phyloP scores from a whole-genome alignment of 768 basidiomycete genomes.

The Russula dissimulans region DNA sequence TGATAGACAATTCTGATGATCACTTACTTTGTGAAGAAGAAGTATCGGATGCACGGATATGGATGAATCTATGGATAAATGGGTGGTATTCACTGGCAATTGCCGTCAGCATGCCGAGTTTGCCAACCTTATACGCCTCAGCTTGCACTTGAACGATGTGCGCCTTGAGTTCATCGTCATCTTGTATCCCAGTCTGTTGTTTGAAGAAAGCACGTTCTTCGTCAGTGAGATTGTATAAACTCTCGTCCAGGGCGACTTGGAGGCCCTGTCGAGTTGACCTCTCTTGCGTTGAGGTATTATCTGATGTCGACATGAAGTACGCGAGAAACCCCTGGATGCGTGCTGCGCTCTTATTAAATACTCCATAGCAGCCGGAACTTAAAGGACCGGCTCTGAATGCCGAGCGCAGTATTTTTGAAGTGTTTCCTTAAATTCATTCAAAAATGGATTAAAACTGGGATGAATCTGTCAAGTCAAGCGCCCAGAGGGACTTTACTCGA shows the following conservation, averaged over 20 bases:
- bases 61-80: background rate
- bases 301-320: background rate
- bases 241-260: background rate
- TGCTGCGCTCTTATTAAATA: too few species aligned
- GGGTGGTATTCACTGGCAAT: background rate
- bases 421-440: too few species aligned
- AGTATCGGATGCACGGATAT: constrained; percentile 5
- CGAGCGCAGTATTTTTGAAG: too few species aligned
- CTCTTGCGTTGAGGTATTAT: background rate
- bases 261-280: background rate
- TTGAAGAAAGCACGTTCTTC: constrained; percentile 21
- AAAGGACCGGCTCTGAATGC: too few species aligned
- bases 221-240: background rate
- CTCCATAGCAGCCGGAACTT: too few species aligned
- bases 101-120: background rate
- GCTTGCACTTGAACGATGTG: constrained; percentile 26
- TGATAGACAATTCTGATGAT: background rate
- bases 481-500: background rate
- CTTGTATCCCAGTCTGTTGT: constrained; percentile 25
- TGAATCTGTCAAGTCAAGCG: background rate
- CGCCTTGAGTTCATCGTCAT: constrained; percentile 26
- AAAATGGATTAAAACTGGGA: too few species aligned
- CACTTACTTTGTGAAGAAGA: constrained; percentile 1
- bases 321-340: too few species aligned
- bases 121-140: constrained; percentile 26